Evolutionary conservation across 495 filamentous ascomycete genomes (phyloP).

Genomic region (Xylaria sp.): DNA sequence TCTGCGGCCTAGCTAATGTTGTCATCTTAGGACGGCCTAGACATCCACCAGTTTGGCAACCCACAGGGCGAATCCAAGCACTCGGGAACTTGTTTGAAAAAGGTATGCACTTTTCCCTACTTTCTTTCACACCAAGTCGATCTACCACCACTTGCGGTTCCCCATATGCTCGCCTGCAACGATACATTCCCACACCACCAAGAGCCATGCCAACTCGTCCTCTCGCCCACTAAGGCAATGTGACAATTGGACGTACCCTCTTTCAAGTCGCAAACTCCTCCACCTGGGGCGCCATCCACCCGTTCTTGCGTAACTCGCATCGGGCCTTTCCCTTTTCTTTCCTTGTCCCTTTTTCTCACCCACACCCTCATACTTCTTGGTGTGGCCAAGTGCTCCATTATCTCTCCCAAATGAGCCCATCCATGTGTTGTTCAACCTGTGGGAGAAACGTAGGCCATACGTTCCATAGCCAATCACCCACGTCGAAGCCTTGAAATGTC

Average conservation of each 20-base stretch:
- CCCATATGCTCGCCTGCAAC: constrained; percentile 45
- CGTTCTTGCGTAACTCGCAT: constrained; percentile 44
- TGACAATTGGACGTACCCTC: constrained; percentile 41
- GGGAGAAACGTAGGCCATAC: constrained; percentile 37
- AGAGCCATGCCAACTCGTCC: constrained; percentile 37
- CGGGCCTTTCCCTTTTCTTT: constrained; percentile 45
- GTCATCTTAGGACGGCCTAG: constrained; percentile 33
- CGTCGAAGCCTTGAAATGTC: constrained; percentile 40
- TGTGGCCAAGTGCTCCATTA: constrained; percentile 35
- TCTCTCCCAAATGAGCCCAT: constrained; percentile 39
- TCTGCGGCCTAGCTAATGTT: constrained; percentile 30
- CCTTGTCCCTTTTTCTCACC: constrained; percentile 42
- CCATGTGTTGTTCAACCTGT: constrained; percentile 40
- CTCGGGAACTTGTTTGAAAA: constrained; percentile 41
- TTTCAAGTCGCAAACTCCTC: constrained; percentile 44
- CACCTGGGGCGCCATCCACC: constrained; percentile 40
- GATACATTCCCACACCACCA: constrained; percentile 45
- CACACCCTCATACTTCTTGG: constrained; percentile 38
- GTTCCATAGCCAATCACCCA: constrained; percentile 39
- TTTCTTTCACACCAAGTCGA: constrained; percentile 30
- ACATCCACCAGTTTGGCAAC: constrained; percentile 41
- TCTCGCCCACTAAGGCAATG: constrained; percentile 40
- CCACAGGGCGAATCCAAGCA: constrained; percentile 41
- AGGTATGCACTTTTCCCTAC: constrained; percentile 38
- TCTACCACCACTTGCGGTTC: constrained; percentile 32